A percentile compares a stretch with the other conserved stretches of the same genome.
Conservation (phyloP, 768 basidiomycete species). For the Lactarius pseudohatsudake region DNA sequence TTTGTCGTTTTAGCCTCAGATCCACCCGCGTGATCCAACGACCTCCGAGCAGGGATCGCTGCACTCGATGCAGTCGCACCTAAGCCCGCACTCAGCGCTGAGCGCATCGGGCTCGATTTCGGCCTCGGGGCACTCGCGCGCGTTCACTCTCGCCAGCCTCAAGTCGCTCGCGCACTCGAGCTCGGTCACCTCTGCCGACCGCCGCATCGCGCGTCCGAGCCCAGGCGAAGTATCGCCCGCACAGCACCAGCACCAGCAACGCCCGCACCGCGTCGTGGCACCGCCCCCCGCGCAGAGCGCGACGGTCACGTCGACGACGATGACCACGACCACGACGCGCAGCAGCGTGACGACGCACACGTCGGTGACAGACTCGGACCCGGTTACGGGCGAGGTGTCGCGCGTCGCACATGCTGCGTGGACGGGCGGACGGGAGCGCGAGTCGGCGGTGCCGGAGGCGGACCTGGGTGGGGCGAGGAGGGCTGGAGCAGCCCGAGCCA, state of each 20-base stretch:
- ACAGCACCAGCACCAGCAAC: slow-evolving; percentile 18
- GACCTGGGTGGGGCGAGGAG: slow-evolving; percentile 22
- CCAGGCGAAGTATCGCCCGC: slow-evolving; percentile 33
- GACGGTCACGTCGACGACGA: slow-evolving; percentile 33
- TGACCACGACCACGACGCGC: slow-evolving; percentile 31
- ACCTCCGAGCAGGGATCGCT: slow-evolving; percentile 66
- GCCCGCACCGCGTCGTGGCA: not conserved
- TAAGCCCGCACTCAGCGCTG: slow-evolving; percentile 48
- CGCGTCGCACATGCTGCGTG: slow-evolving; percentile 32
- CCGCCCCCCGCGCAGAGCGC: slow-evolving; percentile 19
- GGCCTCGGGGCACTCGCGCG: slow-evolving; percentile 44
- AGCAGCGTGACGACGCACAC: slow-evolving; percentile 37
- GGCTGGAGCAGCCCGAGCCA: slow-evolving; percentile 27
- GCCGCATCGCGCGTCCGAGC: slow-evolving; percentile 31
- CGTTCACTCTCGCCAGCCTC: slow-evolving; percentile 38
- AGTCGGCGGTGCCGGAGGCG: not conserved
- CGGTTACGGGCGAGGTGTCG: slow-evolving; percentile 36
- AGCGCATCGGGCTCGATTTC: slow-evolving; percentile 49
- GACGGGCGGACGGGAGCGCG: slow-evolving; percentile 25
- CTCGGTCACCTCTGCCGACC: slow-evolving; percentile 57
- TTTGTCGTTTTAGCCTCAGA: slow-evolving; percentile 38
- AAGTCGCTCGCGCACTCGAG: slow-evolving; percentile 47
- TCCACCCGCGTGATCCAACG: slow-evolving; percentile 42
- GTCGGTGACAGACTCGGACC: slow-evolving; percentile 37
- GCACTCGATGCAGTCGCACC: slow-evolving; percentile 59